Evolutionary conservation across 371 early-diverging fungal genomes (phyloP).

Genomic region (Parasitella parasitica): DNA sequence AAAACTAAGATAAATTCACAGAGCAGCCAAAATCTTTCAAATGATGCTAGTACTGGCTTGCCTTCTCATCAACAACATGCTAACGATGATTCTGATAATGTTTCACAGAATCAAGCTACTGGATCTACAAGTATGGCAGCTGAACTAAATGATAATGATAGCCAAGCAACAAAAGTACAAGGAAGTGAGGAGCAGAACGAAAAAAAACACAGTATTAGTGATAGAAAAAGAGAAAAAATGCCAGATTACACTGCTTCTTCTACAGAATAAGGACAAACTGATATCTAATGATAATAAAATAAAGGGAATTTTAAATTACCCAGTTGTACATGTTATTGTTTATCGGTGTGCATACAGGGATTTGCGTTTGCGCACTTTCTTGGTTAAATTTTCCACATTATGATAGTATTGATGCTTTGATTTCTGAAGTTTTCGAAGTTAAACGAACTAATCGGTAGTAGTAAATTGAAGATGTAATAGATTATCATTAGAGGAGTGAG

Average conservation of each 20-base stretch:
- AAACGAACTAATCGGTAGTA: too few relatives aligned
- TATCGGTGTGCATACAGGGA: too few relatives aligned
- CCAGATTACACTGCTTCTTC: slow-evolving; percentile 5
- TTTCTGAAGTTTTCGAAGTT: too few relatives aligned
- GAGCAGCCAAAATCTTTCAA: background rate
- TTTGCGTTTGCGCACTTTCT: too few relatives aligned
- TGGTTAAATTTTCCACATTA: too few relatives aligned
- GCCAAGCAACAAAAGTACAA: background rate
- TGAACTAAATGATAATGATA: background rate
- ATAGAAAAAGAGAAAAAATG: slow-evolving; percentile 14
- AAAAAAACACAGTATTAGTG: slow-evolving; percentile 1
- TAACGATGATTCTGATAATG: background rate
- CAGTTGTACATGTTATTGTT: background rate
- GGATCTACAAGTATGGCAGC: background rate
- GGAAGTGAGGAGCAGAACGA: background rate
- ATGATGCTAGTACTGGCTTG: background rate
- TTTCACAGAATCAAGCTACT: background rate
- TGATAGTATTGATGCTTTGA: too few relatives aligned
- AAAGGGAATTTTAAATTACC: background rate
- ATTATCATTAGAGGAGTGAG: too few relatives aligned
- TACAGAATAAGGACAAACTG: background rate
- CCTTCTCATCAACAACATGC: background rate
- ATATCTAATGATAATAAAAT: background rate
- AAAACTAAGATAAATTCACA: background rate
- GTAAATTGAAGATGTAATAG: too few relatives aligned